These are phyloP conservation scores for Paraglomus occultum DNA, from an alignment of 192 early-diverging fungal genomes.

Conservation along the genomic window DNA sequence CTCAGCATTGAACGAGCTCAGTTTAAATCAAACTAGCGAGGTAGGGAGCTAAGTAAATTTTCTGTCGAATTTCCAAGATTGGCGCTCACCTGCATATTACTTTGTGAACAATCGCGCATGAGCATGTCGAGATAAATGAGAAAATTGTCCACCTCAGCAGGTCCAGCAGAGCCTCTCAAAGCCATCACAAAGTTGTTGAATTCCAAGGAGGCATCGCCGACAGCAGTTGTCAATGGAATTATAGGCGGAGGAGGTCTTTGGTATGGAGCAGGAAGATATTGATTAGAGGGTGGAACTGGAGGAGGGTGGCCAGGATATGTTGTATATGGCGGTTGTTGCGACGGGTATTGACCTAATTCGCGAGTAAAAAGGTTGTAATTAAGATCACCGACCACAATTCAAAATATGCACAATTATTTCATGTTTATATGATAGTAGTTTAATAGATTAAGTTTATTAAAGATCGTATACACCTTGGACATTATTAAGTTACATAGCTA, in stretches of 20 bases:
- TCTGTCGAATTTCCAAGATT: not conserved
- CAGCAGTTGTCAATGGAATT: not conserved
- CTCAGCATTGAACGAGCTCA: not conserved
- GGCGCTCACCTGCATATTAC: constrained; percentile 49
- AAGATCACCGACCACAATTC: too few species aligned
- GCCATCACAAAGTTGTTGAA: constrained; percentile 25
- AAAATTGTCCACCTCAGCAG: constrained; percentile 26
- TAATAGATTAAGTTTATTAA: too few species aligned
- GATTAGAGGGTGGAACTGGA: constrained; percentile 7
- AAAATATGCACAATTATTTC: too few species aligned
- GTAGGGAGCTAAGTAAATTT: not conserved
- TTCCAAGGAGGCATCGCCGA: constrained; percentile 16
- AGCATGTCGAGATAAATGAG: constrained; percentile 38
- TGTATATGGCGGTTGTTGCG: constrained; percentile 20
- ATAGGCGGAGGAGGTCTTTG: constrained; percentile 14
- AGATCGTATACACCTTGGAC: too few species aligned
- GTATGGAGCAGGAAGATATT: constrained; percentile 19
- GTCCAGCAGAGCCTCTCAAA: constrained; percentile 26
- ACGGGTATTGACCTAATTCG: constrained; percentile 18
- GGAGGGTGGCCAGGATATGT: constrained; percentile 14
- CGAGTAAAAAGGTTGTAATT: too few species aligned
- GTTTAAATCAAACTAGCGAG: constrained; percentile 1
- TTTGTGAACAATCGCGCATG: constrained; percentile 54
- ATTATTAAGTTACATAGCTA: too few species aligned
- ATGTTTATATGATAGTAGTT: too few species aligned